Conservation (phyloP, 331 rosid species). For the Acacia pycnantha region DNA sequence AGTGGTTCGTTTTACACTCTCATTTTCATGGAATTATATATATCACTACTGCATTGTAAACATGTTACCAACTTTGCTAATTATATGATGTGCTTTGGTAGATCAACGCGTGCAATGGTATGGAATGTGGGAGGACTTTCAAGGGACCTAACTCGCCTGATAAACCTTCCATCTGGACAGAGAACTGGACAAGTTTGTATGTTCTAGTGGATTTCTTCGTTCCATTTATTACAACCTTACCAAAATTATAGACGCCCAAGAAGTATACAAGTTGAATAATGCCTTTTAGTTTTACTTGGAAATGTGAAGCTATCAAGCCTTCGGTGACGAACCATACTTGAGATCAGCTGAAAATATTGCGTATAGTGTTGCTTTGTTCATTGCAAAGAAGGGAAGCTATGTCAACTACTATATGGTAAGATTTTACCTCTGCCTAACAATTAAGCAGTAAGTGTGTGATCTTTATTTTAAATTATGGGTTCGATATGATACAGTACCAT, state of each 20-base stretch:
- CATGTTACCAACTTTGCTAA: not conserved
- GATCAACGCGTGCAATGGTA: conserved; percentile 88
- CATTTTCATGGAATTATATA: not conserved
- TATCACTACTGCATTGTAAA: not conserved
- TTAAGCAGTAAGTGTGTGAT: not conserved
- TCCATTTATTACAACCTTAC: not conserved
- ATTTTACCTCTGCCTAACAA: not conserved
- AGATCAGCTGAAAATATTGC: conserved; percentile 85
- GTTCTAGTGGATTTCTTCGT: conserved; percentile 24
- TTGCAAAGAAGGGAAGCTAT: conserved; percentile 87
- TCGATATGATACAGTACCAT: conserved; percentile 63
- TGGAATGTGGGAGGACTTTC: conserved; percentile 74
- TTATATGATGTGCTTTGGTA: conserved; percentile 19
- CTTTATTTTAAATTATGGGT: conserved; percentile 11
- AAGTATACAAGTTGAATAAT: conserved; percentile 7
- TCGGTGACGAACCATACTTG: conserved; percentile 56
- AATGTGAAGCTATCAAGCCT: conserved; percentile 59
- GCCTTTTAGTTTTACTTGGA: conserved; percentile 4
- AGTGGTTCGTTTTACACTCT: conserved; percentile 54
- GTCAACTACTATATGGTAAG: conserved; percentile 85
- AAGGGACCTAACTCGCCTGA: conserved; percentile 81
- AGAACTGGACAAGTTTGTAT: conserved; percentile 85
- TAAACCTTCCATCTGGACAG: conserved; percentile 92
- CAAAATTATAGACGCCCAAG: not conserved
- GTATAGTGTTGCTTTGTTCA: conserved; percentile 69